These are phyloP conservation scores for Ricinus communis DNA, from an alignment of 345 rosid species.

Conservation along the genomic window DNA sequence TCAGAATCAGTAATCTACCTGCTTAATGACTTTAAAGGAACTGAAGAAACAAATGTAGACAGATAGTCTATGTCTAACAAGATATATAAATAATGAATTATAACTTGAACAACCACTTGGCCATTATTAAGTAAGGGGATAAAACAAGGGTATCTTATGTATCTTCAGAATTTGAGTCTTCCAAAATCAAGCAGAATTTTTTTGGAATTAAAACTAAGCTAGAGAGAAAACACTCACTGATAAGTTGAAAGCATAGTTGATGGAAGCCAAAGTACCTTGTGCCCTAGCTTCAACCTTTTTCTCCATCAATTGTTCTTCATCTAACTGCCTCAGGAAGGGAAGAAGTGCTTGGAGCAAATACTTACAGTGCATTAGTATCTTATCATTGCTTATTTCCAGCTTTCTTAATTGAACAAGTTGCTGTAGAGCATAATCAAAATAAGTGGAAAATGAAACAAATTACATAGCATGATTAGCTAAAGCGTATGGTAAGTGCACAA, in stretches of 20 bases:
- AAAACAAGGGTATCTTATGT: too few relatives aligned
- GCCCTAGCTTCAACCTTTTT: slow-evolving; percentile 42
- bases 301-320: slow-evolving; percentile 50
- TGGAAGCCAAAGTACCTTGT: slow-evolving; percentile 34
- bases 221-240: too few relatives aligned
- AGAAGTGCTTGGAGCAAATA: slow-evolving; percentile 42
- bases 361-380: slow-evolving; percentile 30
- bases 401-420: not conserved
- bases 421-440: slow-evolving; percentile 26
- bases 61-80: not conserved
- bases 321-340: slow-evolving; percentile 46
- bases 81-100: not conserved
- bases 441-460: not conserved
- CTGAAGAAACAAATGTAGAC: not conserved
- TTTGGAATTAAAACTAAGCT: not conserved
- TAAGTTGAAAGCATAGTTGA: not conserved
- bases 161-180: too few relatives aligned
- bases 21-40: not conserved
- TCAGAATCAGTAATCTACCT: too few relatives aligned
- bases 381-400: slow-evolving; percentile 4
- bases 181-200: too few relatives aligned
- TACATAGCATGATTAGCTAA: not conserved
- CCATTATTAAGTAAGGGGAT: too few relatives aligned
- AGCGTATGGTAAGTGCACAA: not conserved
- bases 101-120: not conserved